A percentile compares a stretch with the other conserved stretches of the same genome.
Conservation (phyloP, 208 protist genomes). For the Trypanosoma conorhini region DNA sequence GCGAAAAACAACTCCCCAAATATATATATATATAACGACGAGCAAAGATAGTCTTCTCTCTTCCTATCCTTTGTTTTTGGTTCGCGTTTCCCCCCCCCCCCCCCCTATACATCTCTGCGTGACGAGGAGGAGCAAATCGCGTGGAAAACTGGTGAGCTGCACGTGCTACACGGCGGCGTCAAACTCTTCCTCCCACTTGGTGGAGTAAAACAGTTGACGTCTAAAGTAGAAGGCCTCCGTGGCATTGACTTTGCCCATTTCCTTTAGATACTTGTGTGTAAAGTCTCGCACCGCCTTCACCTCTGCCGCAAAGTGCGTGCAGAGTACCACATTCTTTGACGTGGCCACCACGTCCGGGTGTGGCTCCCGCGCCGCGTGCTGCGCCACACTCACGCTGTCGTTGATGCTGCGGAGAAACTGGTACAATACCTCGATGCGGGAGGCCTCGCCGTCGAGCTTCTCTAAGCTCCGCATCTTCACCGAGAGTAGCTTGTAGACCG, state of each 20-base stretch:
- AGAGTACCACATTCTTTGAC: slow-evolving; percentile 79
- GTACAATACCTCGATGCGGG: slow-evolving; percentile 45
- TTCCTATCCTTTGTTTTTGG: too few species aligned
- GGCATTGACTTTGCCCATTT: slow-evolving; percentile 22
- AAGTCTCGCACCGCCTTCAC: slow-evolving; percentile 67
- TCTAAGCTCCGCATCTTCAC: slow-evolving; percentile 52
- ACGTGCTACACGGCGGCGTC: slow-evolving; percentile 44
- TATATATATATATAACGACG: neutral
- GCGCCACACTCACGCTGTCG: slow-evolving; percentile 30
- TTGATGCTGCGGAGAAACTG: slow-evolving; percentile 58
- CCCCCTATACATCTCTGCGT: neutral
- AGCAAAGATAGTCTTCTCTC: neutral
- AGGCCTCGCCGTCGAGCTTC: slow-evolving; percentile 8
- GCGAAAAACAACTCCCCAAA: too few species aligned
- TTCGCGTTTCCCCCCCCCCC: too few species aligned
- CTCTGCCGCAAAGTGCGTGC: slow-evolving; percentile 73
- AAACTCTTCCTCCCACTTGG: slow-evolving; percentile 77
- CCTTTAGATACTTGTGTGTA: slow-evolving; percentile 54
- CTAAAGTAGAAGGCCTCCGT: slow-evolving; percentile 75
- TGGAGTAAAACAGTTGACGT: slow-evolving; percentile 78
- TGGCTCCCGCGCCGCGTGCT: slow-evolving; percentile 27
- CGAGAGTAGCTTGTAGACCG: slow-evolving; percentile 64
- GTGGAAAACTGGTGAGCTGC: neutral
- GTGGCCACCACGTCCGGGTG: slow-evolving; percentile 53
- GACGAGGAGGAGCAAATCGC: slow-evolving; percentile 1